Conservation (phyloP, 148 eudicot genomes). For the Beta vulgaris region DNA sequence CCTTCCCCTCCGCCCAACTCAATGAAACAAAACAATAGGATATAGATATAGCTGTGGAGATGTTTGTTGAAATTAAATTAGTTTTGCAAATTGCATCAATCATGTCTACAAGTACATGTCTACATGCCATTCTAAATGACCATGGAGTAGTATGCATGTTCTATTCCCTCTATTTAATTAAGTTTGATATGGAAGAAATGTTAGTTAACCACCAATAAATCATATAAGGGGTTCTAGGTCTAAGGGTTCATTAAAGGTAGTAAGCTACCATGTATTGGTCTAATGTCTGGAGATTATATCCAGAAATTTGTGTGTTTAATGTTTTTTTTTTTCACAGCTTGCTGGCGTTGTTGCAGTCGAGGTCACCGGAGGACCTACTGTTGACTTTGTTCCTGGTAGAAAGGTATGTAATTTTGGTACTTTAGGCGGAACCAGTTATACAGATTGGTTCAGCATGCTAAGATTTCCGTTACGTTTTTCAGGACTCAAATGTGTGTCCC, state of each 20-base stretch:
- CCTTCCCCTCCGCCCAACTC: background rate
- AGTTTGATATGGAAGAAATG: too few relatives aligned
- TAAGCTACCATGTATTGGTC: too few relatives aligned
- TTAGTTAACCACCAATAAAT: background rate
- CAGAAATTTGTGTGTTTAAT: background rate
- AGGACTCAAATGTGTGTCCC: conserved; percentile 82
- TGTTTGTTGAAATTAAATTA: background rate
- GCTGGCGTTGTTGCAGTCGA: conserved; percentile 98
- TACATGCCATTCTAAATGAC: background rate
- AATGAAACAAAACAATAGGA: background rate
- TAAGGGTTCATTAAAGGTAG: background rate
- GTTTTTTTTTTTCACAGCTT: conserved; percentile 48
- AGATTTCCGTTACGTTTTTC: conserved; percentile 20
- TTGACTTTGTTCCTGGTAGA: conserved; percentile 89
- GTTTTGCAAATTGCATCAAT: background rate
- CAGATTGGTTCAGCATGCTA: conserved; percentile 3
- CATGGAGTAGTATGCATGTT: background rate
- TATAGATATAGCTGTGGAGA: background rate
- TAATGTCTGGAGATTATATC: too few relatives aligned
- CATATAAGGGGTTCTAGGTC: background rate
- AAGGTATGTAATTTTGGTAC: conserved; percentile 46
- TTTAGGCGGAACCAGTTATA: conserved; percentile 3
- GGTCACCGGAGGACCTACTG: conserved; percentile 87
- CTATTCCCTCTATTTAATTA: too few relatives aligned
- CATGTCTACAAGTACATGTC: background rate